A percentile compares a stretch with the other conserved stretches of the same genome.
Evolutionary conservation across 129 eudicot species (phyloP).

Genomic region (Centaurea solstitialis): DNA sequence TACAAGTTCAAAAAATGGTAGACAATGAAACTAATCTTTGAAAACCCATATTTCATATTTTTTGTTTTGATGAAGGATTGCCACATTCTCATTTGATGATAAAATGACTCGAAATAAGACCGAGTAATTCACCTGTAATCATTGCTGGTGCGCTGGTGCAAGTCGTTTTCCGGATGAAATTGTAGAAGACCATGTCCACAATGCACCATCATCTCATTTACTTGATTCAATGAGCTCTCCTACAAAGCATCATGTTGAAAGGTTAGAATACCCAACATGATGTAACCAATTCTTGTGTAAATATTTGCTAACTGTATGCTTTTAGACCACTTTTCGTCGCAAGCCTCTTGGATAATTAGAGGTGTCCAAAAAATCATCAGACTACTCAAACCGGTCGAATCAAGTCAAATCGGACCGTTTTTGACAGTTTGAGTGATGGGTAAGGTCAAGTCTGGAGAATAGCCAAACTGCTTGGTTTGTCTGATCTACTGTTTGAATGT

Average conservation of each 20-base stretch:
- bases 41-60: background rate
- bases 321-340: background rate
- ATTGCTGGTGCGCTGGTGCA: constrained; percentile 35
- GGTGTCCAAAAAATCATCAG: too few relatives aligned
- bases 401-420: too few relatives aligned
- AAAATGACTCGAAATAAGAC: constrained; percentile 5
- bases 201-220: constrained; percentile 71
- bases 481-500: too few relatives aligned
- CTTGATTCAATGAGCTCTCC: constrained; percentile 87
- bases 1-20: too few relatives aligned
- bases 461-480: too few relatives aligned
- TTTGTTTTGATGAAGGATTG: background rate
- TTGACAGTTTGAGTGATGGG: too few relatives aligned
- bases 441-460: too few relatives aligned
- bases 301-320: background rate
- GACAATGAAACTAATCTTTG: background rate
- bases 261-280: background rate
- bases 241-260: constrained; percentile 21
- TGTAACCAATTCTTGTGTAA: background rate
- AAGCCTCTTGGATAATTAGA: background rate
- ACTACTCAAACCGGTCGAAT: too few relatives aligned
- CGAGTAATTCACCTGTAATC: constrained; percentile 52
- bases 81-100: background rate
- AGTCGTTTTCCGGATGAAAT: constrained; percentile 22
- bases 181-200: constrained; percentile 63